Percentiles rank a stretch among this genome's conserved stretches.
These are phyloP conservation scores for Aspergillus sp. DNA, from an alignment of 2,329 filamentous ascomycete species.

Conservation along the genomic window DNA sequence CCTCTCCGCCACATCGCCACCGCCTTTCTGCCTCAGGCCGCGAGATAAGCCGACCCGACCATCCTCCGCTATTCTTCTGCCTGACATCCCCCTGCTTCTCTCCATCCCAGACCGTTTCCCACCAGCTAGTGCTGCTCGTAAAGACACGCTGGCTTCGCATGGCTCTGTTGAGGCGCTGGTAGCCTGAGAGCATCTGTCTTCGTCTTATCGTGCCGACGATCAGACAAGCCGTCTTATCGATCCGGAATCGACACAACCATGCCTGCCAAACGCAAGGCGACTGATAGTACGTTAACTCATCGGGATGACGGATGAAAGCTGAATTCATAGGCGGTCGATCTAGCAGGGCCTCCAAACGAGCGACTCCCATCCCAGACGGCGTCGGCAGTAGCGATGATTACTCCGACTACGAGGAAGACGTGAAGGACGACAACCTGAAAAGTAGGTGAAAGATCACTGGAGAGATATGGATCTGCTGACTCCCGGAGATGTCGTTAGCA, in stretches of 20 bases:
- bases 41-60: conserved; percentile 4
- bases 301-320: conserved; percentile 15
- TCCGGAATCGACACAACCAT: conserved; percentile 34
- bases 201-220: conserved; percentile 3
- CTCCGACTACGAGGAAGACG: conserved; percentile 42
- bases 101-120: background rate
- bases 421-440: conserved; percentile 40
- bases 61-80: conserved; percentile 1
- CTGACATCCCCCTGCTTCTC: conserved; percentile 1
- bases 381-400: conserved; percentile 50
- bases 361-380: conserved; percentile 37
- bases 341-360: conserved; percentile 40
- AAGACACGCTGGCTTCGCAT: conserved; percentile 5
- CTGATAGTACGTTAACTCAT: conserved; percentile 36
- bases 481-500: conserved; percentile 38
- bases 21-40: conserved; percentile 17
- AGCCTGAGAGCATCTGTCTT: conserved; percentile 9
- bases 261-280: conserved; percentile 64
- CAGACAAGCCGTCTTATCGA: background rate
- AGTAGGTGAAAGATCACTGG: conserved; percentile 22
- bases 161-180: conserved; percentile 11
- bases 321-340: conserved; percentile 34
- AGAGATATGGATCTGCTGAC: conserved; percentile 14
- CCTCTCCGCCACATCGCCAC: background rate
- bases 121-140: conserved; percentile 2